These are phyloP conservation scores for Picea sitchensis DNA, from an alignment of 75 land plant species.

Conservation along the genomic window DNA sequence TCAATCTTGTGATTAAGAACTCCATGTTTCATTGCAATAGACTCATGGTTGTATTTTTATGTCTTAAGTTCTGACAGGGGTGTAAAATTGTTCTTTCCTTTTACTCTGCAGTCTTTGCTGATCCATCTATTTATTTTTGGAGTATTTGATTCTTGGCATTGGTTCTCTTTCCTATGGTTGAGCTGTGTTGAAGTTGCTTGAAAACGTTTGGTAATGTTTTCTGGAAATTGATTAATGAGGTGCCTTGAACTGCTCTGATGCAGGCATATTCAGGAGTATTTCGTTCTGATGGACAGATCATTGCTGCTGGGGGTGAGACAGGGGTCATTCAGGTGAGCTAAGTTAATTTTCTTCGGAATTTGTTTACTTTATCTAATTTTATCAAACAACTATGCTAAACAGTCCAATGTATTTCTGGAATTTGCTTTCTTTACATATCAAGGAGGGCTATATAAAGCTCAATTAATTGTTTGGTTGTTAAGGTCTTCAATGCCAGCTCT, in stretches of 20 bases:
- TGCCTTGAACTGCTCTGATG: neutral
- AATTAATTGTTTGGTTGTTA: neutral
- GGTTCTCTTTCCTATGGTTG: too few species aligned
- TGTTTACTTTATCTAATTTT: neutral
- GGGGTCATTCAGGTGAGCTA: constrained; percentile 10
- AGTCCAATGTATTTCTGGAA: neutral
- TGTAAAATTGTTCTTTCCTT: too few species aligned
- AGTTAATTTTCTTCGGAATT: neutral
- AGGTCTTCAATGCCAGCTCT: constrained; percentile 8
- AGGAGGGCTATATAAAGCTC: neutral
- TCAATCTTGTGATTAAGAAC: neutral
- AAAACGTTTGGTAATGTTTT: neutral
- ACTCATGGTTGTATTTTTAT: neutral
- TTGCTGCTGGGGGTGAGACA: constrained; percentile 35
- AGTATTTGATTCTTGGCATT: neutral
- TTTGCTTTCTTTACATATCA: neutral
- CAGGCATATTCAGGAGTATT: constrained; percentile 72
- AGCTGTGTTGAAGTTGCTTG: neutral
- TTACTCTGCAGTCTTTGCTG: neutral
- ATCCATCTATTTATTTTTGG: neutral
- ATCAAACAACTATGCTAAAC: neutral
- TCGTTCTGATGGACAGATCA: constrained; percentile 79
- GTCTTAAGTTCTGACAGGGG: neutral
- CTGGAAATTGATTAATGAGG: neutral
- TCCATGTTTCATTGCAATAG: neutral